Percentiles rank a stretch among this genome's conserved stretches.
Conservation (phyloP, 768 basidiomycete genomes). For the Suillus paluster region DNA sequence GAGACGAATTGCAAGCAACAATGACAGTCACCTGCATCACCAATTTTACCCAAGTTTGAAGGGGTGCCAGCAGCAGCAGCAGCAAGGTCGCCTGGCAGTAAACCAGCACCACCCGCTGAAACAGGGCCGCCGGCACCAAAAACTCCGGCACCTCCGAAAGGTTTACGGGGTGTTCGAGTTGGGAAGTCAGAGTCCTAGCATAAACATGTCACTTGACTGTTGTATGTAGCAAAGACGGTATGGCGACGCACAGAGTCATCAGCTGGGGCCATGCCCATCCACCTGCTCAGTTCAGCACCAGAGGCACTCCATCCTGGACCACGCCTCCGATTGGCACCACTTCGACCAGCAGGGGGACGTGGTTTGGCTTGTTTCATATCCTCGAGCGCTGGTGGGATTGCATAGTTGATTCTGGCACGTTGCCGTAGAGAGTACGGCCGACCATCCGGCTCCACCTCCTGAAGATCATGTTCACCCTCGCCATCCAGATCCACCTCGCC, state of each 20-base stretch:
- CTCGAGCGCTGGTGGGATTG: slow-evolving; percentile 81
- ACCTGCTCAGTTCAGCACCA: slow-evolving; percentile 76
- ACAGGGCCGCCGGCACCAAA: slow-evolving; percentile 48
- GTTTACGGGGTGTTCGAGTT: slow-evolving; percentile 71
- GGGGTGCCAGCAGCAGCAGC: slow-evolving; percentile 78
- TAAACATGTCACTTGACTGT: not conserved
- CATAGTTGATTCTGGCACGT: slow-evolving; percentile 73
- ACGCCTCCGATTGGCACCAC: slow-evolving; percentile 43
- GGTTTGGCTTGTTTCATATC: slow-evolving; percentile 52
- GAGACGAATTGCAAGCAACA: slow-evolving; percentile 19
- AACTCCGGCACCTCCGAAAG: slow-evolving; percentile 55
- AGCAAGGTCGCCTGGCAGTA: slow-evolving; percentile 63
- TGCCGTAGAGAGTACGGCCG: slow-evolving; percentile 63
- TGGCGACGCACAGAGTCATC: slow-evolving; percentile 69
- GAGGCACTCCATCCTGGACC: slow-evolving; percentile 78
- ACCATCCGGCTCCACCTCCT: slow-evolving; percentile 42
- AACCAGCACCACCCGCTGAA: slow-evolving; percentile 54
- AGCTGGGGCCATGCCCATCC: slow-evolving; percentile 71
- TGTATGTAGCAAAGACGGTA: slow-evolving; percentile 12
- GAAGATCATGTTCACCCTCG: slow-evolving; percentile 43
- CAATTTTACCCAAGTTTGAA: slow-evolving; percentile 84
- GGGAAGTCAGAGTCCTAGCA: slow-evolving; percentile 72
- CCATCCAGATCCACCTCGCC: slow-evolving; percentile 45
- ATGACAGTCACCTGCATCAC: slow-evolving; percentile 61
- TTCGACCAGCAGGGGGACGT: slow-evolving; percentile 43